These are phyloP conservation scores for Notholithocarpus densiflorus DNA, from an alignment of 306 rosid species.

Conservation along the genomic window DNA sequence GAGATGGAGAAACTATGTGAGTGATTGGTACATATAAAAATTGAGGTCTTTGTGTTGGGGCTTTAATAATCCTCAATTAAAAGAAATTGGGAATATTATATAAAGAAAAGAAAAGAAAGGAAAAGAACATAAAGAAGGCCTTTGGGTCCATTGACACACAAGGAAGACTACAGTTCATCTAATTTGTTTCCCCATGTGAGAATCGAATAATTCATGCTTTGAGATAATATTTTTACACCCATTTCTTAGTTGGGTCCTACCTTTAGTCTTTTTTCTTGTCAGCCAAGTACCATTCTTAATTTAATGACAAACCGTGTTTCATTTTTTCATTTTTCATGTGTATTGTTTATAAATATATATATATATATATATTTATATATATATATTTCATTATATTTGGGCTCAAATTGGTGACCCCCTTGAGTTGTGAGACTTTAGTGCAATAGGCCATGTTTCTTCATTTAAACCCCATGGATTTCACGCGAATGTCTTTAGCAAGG, in stretches of 20 bases:
- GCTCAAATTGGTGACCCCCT: slow-evolving; percentile 6
- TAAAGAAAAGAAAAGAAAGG: slow-evolving; percentile 10
- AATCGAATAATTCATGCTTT: slow-evolving; percentile 31
- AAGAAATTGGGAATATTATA: slow-evolving; percentile 17
- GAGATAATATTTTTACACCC: neutral
- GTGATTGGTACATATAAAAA: slow-evolving; percentile 31
- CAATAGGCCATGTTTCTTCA: slow-evolving; percentile 30
- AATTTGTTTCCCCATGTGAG: slow-evolving; percentile 68
- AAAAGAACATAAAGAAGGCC: slow-evolving; percentile 27
- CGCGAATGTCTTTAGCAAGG: slow-evolving; percentile 16
- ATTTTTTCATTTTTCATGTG: slow-evolving; percentile 10
- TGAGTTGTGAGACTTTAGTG: neutral
- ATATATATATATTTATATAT: too few species aligned
- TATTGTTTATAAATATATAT: neutral
- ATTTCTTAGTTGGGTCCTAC: slow-evolving; percentile 7
- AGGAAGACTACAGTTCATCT: slow-evolving; percentile 48
- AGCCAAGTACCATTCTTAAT: neutral
- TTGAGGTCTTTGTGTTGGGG: slow-evolving; percentile 18
- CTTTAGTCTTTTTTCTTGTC: slow-evolving; percentile 23
- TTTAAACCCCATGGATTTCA: slow-evolving; percentile 26
- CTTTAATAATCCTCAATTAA: slow-evolving; percentile 29
- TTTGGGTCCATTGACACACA: slow-evolving; percentile 42
- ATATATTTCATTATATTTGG: neutral
- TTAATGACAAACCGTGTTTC: neutral
- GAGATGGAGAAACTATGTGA: slow-evolving; percentile 35